Conservation (phyloP, 1,284 basidiomycete genomes). For the Microbotryomycetes sp. region DNA sequence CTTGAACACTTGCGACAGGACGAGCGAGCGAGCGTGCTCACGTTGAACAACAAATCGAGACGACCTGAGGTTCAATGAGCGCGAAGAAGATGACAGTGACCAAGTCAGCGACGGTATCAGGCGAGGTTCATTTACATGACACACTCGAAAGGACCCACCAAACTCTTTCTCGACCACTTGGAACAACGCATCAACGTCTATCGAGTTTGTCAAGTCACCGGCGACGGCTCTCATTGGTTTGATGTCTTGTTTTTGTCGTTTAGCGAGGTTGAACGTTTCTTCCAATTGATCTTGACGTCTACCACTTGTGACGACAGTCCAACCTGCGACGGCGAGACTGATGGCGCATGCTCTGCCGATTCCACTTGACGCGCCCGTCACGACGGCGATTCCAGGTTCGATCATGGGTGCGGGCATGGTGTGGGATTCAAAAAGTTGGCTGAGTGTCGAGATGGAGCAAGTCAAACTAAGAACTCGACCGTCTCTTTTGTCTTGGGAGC, state of each 20-base stretch:
- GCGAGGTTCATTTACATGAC: too few species aligned
- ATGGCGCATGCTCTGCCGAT: slow-evolving; percentile 52
- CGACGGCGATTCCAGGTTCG: slow-evolving; percentile 16
- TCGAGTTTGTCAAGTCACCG: slow-evolving; percentile 60
- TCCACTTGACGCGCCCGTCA: slow-evolving; percentile 39
- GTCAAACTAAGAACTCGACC: too few species aligned
- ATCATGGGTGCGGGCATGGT: not conserved
- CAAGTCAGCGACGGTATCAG: not conserved
- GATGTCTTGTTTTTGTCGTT: slow-evolving; percentile 33
- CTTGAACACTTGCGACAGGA: too few species aligned
- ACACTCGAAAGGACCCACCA: slow-evolving; percentile 50
- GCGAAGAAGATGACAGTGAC: not conserved
- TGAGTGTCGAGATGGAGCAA: too few species aligned
- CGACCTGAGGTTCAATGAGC: slow-evolving; percentile 48
- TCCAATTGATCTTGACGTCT: slow-evolving; percentile 55
- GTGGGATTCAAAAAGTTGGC: too few species aligned
- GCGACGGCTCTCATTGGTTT: slow-evolving; percentile 47
- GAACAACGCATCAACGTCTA: slow-evolving; percentile 58
- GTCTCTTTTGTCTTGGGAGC: too few species aligned
- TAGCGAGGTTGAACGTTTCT: slow-evolving; percentile 53
- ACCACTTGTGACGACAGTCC: slow-evolving; percentile 56
- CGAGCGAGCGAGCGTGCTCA: too few species aligned
- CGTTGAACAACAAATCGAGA: slow-evolving; percentile 73
- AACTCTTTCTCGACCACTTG: slow-evolving; percentile 52
- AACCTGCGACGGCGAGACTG: slow-evolving; percentile 53